Evolutionary conservation across 306 rosid genomes (phyloP).

Genomic region (Astragalus membranaceus): DNA sequence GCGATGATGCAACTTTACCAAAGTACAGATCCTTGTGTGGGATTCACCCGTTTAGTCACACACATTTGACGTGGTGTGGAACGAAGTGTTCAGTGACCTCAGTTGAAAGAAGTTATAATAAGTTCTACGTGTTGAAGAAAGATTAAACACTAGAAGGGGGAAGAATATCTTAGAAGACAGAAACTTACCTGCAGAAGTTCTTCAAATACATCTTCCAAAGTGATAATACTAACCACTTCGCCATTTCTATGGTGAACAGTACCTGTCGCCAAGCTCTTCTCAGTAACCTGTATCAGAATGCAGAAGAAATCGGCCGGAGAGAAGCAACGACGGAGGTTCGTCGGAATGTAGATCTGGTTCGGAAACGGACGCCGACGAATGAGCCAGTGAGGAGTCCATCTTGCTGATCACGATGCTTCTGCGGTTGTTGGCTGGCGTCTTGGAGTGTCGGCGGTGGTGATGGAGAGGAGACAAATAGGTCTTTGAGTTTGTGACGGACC

Average conservation of each 20-base stretch:
- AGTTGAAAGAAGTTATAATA: no score
- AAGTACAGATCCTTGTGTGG: no score
- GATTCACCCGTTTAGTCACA: no score
- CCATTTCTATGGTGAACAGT: conserved; percentile 63
- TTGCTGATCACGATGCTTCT: conserved; percentile 6
- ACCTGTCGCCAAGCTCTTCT: conserved; percentile 85
- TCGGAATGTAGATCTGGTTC: conserved; percentile 26
- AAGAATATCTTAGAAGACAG: no score
- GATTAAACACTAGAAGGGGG: no score
- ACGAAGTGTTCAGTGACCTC: no score
- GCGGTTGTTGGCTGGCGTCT: conserved; percentile 26
- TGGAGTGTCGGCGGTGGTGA: conserved; percentile 50
- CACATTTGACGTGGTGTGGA: no score
- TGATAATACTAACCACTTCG: no score
- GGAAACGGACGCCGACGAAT: neutral
- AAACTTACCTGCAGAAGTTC: no score
- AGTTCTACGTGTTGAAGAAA: no score
- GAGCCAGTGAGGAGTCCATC: conserved; percentile 25
- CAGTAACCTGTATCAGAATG: conserved; percentile 66
- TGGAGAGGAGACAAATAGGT: conserved; percentile 76
- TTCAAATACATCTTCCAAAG: no score
- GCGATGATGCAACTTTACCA: no score
- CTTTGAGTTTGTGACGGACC: conserved; percentile 70
- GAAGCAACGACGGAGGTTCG: conserved; percentile 31
- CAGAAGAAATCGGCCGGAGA: conserved; percentile 56